A percentile compares a stretch with the other conserved stretches of the same genome.
Evolutionary conservation across 176 grass and related monocot species (phyloP).

Genomic region (Saccharum officinarum): DNA sequence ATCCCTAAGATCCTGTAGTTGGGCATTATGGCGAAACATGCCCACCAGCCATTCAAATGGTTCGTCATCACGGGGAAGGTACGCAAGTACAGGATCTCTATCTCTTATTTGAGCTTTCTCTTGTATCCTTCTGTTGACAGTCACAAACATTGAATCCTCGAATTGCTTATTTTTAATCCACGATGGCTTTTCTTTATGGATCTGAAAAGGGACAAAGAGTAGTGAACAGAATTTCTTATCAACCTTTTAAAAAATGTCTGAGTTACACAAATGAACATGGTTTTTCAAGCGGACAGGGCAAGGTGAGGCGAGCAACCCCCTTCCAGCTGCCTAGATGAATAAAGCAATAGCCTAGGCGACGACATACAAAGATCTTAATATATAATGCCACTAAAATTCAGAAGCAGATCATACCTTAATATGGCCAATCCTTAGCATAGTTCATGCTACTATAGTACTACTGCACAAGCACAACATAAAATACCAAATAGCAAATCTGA

Average conservation of each 20-base stretch:
- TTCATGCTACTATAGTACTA: no score
- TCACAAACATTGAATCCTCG: conserved; percentile 10
- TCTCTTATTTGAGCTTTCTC: neutral
- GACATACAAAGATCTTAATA: no score
- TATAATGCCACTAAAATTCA: no score
- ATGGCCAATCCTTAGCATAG: no score
- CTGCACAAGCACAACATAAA: no score
- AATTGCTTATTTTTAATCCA: conserved; percentile 6
- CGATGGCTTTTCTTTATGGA: neutral
- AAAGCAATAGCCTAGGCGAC: no score
- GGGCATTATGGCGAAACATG: neutral
- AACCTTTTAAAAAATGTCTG: neutral
- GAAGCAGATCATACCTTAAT: no score
- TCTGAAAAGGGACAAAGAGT: conserved; percentile 1
- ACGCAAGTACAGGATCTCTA: neutral
- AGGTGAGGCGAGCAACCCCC: no score
- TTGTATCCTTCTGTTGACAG: conserved; percentile 11
- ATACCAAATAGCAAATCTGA: no score
- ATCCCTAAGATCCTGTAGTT: neutral
- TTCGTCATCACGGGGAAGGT: conserved; percentile 2
- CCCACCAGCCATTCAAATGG: conserved; percentile 22
- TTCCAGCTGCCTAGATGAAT: no score
- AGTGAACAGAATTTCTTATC: neutral
- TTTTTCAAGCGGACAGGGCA: no score
- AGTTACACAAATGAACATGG: neutral